Base-by-base conservation (phyloP, 352 stramenopile species). In the Phytopythium helicoides region DNA sequence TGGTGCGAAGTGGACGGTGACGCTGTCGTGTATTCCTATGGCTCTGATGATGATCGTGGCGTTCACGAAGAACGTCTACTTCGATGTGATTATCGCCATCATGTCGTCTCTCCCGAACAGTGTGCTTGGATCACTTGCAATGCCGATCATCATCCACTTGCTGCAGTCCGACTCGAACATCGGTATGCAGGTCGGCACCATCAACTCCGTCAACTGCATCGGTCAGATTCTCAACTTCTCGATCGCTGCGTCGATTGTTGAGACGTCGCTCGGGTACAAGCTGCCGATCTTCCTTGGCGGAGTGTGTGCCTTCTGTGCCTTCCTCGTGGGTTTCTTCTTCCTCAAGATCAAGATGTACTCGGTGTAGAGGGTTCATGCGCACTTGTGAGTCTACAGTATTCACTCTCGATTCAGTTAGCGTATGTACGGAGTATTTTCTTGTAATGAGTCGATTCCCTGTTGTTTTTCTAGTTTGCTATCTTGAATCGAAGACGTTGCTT, bases 121-220 rank as follows among this genome's bases (percentile, higher is more conserved):
- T 11, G 49, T 53, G 16, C 37, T 70, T 18, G 68, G 64, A 41
- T 57, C 68, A 0, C 62, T 79, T 34, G 58, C 67, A 33, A 62
- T 76, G 25, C 65, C 68, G n/a, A 59, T 64, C 1, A 73, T 70
- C 18, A 60, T 79, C 38, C 58, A 73, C 28, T 54, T 73, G 1
- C 60, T 74, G 18, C 66, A 59, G 8, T 40, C 71, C 36, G 76
- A 79, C 54, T 76, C 63, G 28, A 54, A 46, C 9, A 62, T 71
- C 21, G 60, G 62, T 1, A 46, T 81, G 48, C 76, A 68, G 46
- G 61, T 73, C 0, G 71, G 71, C 5, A 64, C 71, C 3, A 48
- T 78, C 28, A 78, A 78, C 60, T 78, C 67, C 25, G 61, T 68
- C 37, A 66, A 69, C 23, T 77, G 67, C 54, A 38, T 73, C 2